Base-by-base conservation (phyloP, 129 eudicot genomes). In the Rutidosis leptorrhynchoides region DNA sequence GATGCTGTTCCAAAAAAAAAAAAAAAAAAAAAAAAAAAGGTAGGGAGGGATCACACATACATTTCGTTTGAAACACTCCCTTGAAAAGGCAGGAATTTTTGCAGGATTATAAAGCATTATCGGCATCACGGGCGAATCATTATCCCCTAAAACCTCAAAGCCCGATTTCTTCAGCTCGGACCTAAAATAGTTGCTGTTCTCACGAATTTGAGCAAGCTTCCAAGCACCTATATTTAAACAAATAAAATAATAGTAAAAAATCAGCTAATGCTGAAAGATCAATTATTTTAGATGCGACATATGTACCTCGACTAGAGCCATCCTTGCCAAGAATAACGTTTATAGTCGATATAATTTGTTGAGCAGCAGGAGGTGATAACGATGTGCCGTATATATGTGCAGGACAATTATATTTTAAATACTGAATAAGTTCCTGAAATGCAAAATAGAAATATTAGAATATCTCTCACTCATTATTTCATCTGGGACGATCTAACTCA, bases 51-150 rank as follows among this genome's bases (percentile, higher is more conserved):
- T n/a, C 24, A 51, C 21, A 30, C 80, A 62, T 77, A 83, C 98
- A 69, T 93, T 84, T 33, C 82, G 95, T 73, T 80, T 93, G 69
- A 93, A 89, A 72, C 98, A 93, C 76, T 93, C 98, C 61, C 98
- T 81, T 49, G 98, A 93, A 77, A 93, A 93, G 11, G 98, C 98
- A 61, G 98, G 98, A 69, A 93, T 85, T 74, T 93, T 93, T 52
- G 95, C 95, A 37, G 96, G 96, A 80, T 93, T 93, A 56, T 93
- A 88, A 71, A 93, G 89, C 98, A 93, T 93, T 62, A 93, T 84
- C 32, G 96, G 96, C 98, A 93, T 93, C 7, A 93, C 85, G 45
- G 98, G 98, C 0, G 98, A 93, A 68, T 88, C 98, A 58, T 93
- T 93, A 57, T 93, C 98, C 32, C 98, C 98, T 43, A 93, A 76